Conservation (phyloP, 2,329 filamentous ascomycete species). For the Pseudogymnoascus sp. region DNA sequence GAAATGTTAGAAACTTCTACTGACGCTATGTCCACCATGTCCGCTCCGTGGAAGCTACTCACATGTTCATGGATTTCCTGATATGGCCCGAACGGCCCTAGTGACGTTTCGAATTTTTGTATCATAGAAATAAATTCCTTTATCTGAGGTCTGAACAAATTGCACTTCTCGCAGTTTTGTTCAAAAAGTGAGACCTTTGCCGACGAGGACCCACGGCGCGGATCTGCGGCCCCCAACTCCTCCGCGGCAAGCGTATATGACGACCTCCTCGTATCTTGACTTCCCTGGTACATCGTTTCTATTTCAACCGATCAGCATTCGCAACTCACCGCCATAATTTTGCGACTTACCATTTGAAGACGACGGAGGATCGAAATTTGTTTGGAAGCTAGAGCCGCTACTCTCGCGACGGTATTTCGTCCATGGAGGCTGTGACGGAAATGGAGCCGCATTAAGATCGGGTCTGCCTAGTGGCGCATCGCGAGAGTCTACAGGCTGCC, state of each 20-base stretch:
- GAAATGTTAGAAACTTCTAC: background rate
- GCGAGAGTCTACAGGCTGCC: background rate
- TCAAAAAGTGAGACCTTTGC: constrained; percentile 4
- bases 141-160: background rate
- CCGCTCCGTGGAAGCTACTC: background rate
- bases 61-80: constrained; percentile 6
- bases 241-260: background rate
- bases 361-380: background rate
- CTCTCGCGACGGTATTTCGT: constrained; percentile 4
- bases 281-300: background rate
- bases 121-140: constrained; percentile 1
- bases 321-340: background rate
- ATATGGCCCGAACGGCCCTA: background rate
- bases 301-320: background rate
- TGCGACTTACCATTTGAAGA: constrained; percentile 1
- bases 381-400: background rate
- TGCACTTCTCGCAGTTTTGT: constrained; percentile 1
- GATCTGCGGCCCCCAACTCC: background rate
- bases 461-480: background rate
- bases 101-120: background rate
- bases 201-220: background rate
- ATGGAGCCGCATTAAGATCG: background rate
- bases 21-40: background rate
- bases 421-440: background rate
- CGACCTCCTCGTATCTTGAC: background rate